Evolutionary conservation across 163 green algal genomes (phyloP).

Genomic region (Scenedesmus sp.): DNA sequence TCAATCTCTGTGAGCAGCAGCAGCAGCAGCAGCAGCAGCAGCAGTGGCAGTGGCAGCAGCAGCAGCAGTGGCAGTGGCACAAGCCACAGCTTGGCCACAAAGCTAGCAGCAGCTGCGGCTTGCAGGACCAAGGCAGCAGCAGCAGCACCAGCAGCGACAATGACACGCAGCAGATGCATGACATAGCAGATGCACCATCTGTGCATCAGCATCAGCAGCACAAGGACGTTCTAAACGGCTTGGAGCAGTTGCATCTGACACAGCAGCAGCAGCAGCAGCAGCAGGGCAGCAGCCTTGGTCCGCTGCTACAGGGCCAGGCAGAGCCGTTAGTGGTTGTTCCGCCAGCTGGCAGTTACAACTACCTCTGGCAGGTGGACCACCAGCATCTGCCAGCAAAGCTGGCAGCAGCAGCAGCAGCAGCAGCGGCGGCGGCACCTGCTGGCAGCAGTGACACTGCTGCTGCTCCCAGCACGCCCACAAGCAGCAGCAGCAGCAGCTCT

Average conservation of each 20-base stretch:
- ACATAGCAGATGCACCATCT: constrained; percentile 8
- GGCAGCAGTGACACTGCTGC: background rate
- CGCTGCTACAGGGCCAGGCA: background rate
- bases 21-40: constrained; percentile 27
- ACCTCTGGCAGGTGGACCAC: constrained; percentile 24
- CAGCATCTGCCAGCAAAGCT: background rate
- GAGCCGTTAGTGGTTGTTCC: background rate
- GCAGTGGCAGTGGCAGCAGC: constrained; percentile 33
- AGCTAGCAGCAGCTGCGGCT: background rate
- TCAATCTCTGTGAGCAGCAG: background rate
- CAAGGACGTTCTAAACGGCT: background rate
- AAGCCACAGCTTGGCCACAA: background rate
- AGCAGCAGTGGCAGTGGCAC: background rate
- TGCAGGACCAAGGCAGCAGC: background rate
- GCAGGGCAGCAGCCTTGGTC: constrained; percentile 4
- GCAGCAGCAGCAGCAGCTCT: background rate
- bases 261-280: constrained; percentile 31
- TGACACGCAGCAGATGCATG: background rate
- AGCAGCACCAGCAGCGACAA: background rate
- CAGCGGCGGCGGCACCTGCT: background rate
- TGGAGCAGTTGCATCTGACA: background rate
- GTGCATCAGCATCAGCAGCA: constrained; percentile 13
- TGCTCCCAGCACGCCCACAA: background rate
- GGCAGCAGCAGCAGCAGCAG: background rate
- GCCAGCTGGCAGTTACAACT: background rate